A percentile compares a stretch with the other conserved stretches of the same genome.
phyloP scores from a whole-genome alignment of 2,329 filamentous ascomycete species.

The Trichocomaceae sp. region DNA sequence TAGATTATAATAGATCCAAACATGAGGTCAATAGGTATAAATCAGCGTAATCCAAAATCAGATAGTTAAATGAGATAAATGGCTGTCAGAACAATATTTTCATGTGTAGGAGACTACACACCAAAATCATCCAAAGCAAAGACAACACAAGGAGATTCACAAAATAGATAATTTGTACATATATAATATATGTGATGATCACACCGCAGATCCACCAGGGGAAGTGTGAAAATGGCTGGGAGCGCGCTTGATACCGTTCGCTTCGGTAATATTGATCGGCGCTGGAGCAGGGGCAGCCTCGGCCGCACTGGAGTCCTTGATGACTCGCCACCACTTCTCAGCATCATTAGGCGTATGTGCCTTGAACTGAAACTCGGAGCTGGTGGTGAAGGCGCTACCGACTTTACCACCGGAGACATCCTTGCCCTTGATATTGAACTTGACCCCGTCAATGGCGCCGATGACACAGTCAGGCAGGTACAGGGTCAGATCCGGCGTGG shows the following conservation, averaged over 20 bases:
- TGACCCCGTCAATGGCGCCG: conserved; percentile 64
- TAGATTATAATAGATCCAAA: no score
- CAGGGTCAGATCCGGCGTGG: conserved; percentile 73
- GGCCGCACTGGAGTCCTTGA: conserved; percentile 38
- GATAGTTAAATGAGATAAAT: background rate
- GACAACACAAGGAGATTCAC: background rate
- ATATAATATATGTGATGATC: conserved; percentile 12
- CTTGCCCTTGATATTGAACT: conserved; percentile 95
- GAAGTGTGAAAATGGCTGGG: conserved; percentile 25
- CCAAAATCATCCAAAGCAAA: background rate
- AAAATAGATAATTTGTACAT: background rate
- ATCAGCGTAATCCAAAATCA: background rate
- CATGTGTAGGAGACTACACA: background rate
- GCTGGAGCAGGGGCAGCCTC: background rate
- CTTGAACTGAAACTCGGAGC: conserved; percentile 78
- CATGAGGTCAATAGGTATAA: background rate
- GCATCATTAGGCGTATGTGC: conserved; percentile 75
- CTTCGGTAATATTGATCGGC: conserved; percentile 3
- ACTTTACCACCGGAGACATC: conserved; percentile 72
- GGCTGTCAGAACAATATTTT: background rate
- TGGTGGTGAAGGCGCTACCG: conserved; percentile 72
- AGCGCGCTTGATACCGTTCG: conserved; percentile 18
- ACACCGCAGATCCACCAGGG: conserved; percentile 21
- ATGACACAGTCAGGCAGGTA: conserved; percentile 87
- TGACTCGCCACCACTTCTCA: conserved; percentile 74